phyloP scores from a whole-genome alignment of 2,329 filamentous ascomycete genomes.

The Claviceps digitariae region DNA sequence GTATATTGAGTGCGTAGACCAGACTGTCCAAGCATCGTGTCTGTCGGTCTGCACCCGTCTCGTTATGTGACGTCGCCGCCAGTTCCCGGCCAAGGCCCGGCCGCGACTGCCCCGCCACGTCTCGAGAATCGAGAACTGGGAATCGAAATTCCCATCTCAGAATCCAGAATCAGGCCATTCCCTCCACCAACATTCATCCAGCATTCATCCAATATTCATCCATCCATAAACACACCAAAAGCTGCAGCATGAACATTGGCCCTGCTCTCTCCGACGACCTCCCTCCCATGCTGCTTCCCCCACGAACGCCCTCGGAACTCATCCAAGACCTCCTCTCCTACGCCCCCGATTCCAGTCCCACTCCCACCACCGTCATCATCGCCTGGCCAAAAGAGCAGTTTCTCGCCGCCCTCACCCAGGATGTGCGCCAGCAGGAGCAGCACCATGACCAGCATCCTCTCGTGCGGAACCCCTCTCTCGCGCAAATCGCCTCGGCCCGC shows the following conservation, averaged over 20 bases:
- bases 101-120: too few species aligned
- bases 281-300: conserved; percentile 32
- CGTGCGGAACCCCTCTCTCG: conserved; percentile 46
- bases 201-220: too few species aligned
- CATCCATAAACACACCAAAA: background rate
- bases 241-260: background rate
- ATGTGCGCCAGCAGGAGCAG: conserved; percentile 22
- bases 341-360: conserved; percentile 33
- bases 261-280: conserved; percentile 6
- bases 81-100: too few species aligned
- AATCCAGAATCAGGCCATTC: too few species aligned
- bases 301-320: conserved; percentile 45
- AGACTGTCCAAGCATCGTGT: too few species aligned
- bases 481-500: conserved; percentile 53
- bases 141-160: too few species aligned
- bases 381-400: conserved; percentile 56
- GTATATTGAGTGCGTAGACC: too few species aligned
- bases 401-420: conserved; percentile 39
- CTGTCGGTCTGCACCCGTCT: too few species aligned
- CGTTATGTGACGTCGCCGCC: too few species aligned
- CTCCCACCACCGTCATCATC: conserved; percentile 52
- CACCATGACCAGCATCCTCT: conserved; percentile 21
- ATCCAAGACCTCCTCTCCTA: conserved; percentile 47
- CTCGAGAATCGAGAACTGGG: too few species aligned
- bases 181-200: too few species aligned